These are phyloP conservation scores for Boletus subparvulus DNA, from an alignment of 768 basidiomycete species.

Conservation along the genomic window DNA sequence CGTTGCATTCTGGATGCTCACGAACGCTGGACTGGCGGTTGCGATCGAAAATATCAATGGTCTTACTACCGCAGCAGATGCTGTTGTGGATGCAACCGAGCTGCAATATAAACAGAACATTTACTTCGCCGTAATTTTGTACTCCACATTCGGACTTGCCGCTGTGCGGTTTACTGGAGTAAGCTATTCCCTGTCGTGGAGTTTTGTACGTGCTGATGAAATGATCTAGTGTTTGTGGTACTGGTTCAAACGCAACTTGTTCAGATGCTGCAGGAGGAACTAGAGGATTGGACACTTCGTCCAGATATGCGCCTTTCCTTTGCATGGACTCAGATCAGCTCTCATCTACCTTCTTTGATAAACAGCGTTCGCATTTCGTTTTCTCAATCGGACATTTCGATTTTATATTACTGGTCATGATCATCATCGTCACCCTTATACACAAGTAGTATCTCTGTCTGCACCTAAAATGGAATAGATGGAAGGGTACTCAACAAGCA, in stretches of 20 bases:
- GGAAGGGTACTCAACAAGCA: slow-evolving; percentile 21
- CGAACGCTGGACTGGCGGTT: slow-evolving; percentile 68
- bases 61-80: slow-evolving; percentile 41
- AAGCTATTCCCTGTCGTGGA: slow-evolving; percentile 31
- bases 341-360: slow-evolving; percentile 35
- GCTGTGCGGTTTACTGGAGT: slow-evolving; percentile 75
- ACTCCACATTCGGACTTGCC: slow-evolving; percentile 73
- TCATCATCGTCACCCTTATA: slow-evolving; percentile 12
- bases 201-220: slow-evolving; percentile 1
- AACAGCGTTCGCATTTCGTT: slow-evolving; percentile 17
- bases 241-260: slow-evolving; percentile 80
- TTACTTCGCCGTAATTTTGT: slow-evolving; percentile 79
- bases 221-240: slow-evolving; percentile 69
- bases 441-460: slow-evolving; percentile 24
- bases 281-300: slow-evolving; percentile 32
- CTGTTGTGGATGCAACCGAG: slow-evolving; percentile 39
- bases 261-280: slow-evolving; percentile 76
- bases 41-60: slow-evolving; percentile 78
- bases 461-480: slow-evolving; percentile 24
- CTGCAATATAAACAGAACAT: slow-evolving; percentile 50
- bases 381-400: slow-evolving; percentile 24
- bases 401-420: slow-evolving; percentile 22
- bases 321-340: slow-evolving; percentile 27
- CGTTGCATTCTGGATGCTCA: slow-evolving; percentile 78
- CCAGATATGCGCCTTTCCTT: slow-evolving; percentile 18